Conservation (phyloP, 495 filamentous ascomycete species). For the Penicillium odoratum region DNA sequence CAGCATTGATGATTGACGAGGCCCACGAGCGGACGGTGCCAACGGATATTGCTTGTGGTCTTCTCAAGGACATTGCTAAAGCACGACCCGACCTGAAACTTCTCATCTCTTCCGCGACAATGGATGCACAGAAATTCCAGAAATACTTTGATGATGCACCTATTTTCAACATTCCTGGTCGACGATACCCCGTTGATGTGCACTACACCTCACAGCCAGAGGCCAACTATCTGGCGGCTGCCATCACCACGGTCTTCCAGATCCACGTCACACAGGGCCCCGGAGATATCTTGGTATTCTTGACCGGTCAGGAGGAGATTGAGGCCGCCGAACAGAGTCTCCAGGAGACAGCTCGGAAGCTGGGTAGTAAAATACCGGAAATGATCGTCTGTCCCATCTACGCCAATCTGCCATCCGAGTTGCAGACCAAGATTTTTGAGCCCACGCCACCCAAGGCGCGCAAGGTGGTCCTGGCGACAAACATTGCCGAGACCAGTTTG, state of each 20-base stretch:
- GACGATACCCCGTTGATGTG: constrained; percentile 86
- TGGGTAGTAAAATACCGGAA: constrained; percentile 80
- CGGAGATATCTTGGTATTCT: constrained; percentile 88
- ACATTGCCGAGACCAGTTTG: constrained; percentile 86
- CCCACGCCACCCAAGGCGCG: constrained; percentile 77
- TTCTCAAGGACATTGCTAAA: constrained; percentile 89
- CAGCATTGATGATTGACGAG: constrained; percentile 94
- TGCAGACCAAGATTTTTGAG: constrained; percentile 88
- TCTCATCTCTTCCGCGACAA: constrained; percentile 90
- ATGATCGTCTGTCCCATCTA: constrained; percentile 88
- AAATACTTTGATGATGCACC: constrained; percentile 92
- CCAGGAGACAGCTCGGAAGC: constrained; percentile 74
- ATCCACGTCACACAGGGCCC: constrained; percentile 86
- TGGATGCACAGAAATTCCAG: constrained; percentile 92
- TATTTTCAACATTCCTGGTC: constrained; percentile 94
- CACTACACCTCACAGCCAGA: constrained; percentile 92
- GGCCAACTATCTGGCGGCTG: constrained; percentile 89
- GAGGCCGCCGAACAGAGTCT: constrained; percentile 80
- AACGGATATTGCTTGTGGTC: constrained; percentile 87
- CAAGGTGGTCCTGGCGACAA: constrained; percentile 86
- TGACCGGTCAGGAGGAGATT: constrained; percentile 90
- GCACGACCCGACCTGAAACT: constrained; percentile 86
- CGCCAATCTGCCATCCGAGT: constrained; percentile 81
- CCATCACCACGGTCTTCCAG: constrained; percentile 92
- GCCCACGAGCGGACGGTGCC: constrained; percentile 92